Evolutionary conservation across 1,139 yeast genomes (phyloP).

Genomic region (Candida smagusa): DNA sequence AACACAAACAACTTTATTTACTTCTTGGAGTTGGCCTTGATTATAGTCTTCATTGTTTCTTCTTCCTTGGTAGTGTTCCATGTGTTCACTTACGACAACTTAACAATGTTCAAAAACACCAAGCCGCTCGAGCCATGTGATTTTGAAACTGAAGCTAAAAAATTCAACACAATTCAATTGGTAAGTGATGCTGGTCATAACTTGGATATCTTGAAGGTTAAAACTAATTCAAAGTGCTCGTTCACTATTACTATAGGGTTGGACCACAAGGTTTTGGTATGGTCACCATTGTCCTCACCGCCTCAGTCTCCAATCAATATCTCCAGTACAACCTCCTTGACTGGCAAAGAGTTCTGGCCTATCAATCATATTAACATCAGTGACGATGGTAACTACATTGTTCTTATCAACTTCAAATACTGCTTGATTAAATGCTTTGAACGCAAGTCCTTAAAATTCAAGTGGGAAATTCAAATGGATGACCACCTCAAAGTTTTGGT

Average conservation of each 20-base stretch:
- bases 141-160: constrained; percentile 18
- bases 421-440: constrained; percentile 60
- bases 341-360: constrained; percentile 60
- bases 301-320: constrained; percentile 36
- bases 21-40: constrained; percentile 29
- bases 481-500: constrained; percentile 21
- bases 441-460: constrained; percentile 47
- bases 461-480: constrained; percentile 43
- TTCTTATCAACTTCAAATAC: constrained; percentile 49
- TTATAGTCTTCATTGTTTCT: constrained; percentile 27
- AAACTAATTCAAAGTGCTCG: constrained; percentile 53
- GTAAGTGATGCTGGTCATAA: constrained; percentile 41
- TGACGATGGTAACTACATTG: constrained; percentile 56
- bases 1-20: constrained; percentile 25
- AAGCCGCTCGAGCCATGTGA: constrained; percentile 9
- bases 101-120: constrained; percentile 1
- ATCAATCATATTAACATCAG: constrained; percentile 59
- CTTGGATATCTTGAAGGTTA: constrained; percentile 60
- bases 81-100: constrained; percentile 13
- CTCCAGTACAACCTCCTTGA: constrained; percentile 30
- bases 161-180: constrained; percentile 49
- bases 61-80: constrained; percentile 28
- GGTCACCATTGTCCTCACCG: constrained; percentile 60
- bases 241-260: constrained; percentile 68
- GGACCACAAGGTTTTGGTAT: constrained; percentile 66